Percentiles rank a stretch among this genome's conserved stretches.
Evolutionary conservation across 768 basidiomycete genomes (phyloP).

Genomic region (Trametes punicea): DNA sequence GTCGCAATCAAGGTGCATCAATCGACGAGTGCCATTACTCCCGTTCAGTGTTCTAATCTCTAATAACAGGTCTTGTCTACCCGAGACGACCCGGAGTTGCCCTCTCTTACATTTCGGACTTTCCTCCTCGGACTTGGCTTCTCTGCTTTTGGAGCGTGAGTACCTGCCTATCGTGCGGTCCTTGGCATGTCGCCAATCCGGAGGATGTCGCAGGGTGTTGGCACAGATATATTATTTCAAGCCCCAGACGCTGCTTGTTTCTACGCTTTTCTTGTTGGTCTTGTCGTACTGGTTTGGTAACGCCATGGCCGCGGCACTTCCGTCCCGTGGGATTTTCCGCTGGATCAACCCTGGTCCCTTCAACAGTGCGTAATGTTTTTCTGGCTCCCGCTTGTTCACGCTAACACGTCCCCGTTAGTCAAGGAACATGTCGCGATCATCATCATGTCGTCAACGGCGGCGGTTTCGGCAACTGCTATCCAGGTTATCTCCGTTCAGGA

Average conservation of each 20-base stretch:
- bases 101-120: constrained; percentile 51
- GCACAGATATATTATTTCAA: constrained; percentile 38
- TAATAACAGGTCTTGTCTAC: constrained; percentile 35
- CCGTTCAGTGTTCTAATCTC: too few relatives aligned
- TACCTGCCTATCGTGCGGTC: too few relatives aligned
- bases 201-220: constrained; percentile 22
- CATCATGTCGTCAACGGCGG: constrained; percentile 36
- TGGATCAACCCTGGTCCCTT: constrained; percentile 39
- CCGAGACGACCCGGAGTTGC: constrained; percentile 38
- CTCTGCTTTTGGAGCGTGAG: constrained; percentile 50
- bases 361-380: constrained; percentile 33
- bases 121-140: constrained; percentile 54
- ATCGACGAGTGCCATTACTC: too few relatives aligned
- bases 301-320: constrained; percentile 35
- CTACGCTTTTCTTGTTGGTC: constrained; percentile 48
- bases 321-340: constrained; percentile 29
- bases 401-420: constrained; percentile 18
- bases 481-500: constrained; percentile 34
- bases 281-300: constrained; percentile 51
- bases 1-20: constrained; percentile 37
- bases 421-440: constrained; percentile 37
- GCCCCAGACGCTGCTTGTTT: constrained; percentile 48
- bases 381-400: neutral
- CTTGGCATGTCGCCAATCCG: neutral
- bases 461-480: constrained; percentile 31